Percentiles rank a stretch among this genome's conserved stretches.
Evolutionary conservation across 768 basidiomycete species (phyloP).

Genomic region (Boletus coccyginus): DNA sequence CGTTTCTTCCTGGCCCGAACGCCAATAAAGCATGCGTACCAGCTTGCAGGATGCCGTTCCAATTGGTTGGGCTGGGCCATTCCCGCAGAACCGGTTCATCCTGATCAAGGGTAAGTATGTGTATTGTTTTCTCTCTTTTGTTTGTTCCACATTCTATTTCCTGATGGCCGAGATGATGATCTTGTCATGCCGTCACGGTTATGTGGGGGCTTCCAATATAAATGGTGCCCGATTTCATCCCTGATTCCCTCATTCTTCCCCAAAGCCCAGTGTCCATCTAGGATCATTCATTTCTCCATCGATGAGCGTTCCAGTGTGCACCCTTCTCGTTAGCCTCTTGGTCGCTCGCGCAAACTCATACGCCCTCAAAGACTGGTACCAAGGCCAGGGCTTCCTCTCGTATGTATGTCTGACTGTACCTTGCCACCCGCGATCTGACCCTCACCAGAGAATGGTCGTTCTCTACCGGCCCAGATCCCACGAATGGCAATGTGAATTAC

Average conservation of each 20-base stretch:
- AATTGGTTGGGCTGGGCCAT: background rate
- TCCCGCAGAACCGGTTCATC: background rate
- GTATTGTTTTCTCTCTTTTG: background rate
- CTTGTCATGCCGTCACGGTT: background rate
- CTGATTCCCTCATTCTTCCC: background rate
- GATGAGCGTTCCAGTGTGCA: constrained; percentile 18
- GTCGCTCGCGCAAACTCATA: constrained; percentile 19
- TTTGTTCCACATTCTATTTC: background rate
- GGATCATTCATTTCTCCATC: background rate
- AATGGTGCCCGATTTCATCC: background rate
- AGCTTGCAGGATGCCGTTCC: background rate
- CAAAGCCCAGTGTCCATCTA: background rate
- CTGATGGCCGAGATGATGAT: background rate
- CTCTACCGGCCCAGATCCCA: constrained; percentile 60
- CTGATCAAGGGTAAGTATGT: background rate
- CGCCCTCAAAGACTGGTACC: constrained; percentile 33
- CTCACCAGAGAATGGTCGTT: constrained; percentile 58
- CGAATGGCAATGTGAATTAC: constrained; percentile 66
- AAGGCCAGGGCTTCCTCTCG: constrained; percentile 55
- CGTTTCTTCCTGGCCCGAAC: no score
- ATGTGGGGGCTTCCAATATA: constrained; percentile 1
- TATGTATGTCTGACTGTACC: constrained; percentile 11
- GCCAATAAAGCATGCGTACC: no score
- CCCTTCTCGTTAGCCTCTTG: constrained; percentile 16
- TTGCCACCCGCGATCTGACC: background rate